These are phyloP conservation scores for Acacia concinna DNA, from an alignment of 331 rosid genomes.

Conservation along the genomic window DNA sequence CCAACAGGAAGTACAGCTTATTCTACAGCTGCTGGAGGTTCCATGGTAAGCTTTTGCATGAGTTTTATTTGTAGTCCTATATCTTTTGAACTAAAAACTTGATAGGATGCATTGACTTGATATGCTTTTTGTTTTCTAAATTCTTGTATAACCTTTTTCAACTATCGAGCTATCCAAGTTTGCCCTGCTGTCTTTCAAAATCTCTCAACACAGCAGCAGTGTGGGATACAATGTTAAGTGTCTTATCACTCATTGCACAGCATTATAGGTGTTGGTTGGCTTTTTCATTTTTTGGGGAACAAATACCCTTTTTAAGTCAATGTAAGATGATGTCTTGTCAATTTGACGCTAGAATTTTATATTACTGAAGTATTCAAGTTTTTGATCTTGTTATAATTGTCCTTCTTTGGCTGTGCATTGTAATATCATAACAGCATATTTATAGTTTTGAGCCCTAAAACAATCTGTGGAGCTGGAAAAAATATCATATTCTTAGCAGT, in stretches of 20 bases:
- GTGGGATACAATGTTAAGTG: too few species aligned
- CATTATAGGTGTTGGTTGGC: too few species aligned
- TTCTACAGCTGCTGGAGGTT: constrained; percentile 98
- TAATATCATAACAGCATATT: background rate
- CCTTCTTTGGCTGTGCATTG: background rate
- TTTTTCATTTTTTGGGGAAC: too few species aligned
- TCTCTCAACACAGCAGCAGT: too few species aligned
- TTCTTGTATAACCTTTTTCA: background rate
- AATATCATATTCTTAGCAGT: background rate
- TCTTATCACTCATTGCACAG: too few species aligned
- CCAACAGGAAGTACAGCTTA: constrained; percentile 99
- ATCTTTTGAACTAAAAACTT: background rate
- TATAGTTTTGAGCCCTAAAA: background rate
- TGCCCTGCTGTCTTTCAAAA: too few species aligned
- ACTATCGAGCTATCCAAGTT: too few species aligned
- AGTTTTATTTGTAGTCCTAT: background rate
- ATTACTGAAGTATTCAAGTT: too few species aligned
- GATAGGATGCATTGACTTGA: background rate
- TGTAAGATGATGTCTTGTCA: too few species aligned
- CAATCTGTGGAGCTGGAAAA: background rate
- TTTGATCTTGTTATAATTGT: too few species aligned
- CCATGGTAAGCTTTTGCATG: constrained; percentile 67
- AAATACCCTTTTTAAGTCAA: too few species aligned
- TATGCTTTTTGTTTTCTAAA: background rate
- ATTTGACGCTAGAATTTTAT: too few species aligned